Evolutionary conservation across 768 basidiomycete genomes (phyloP), one percentile per base, ranked within the genome.

Genomic region (Omphalotus guepiniiformis): DNA sequence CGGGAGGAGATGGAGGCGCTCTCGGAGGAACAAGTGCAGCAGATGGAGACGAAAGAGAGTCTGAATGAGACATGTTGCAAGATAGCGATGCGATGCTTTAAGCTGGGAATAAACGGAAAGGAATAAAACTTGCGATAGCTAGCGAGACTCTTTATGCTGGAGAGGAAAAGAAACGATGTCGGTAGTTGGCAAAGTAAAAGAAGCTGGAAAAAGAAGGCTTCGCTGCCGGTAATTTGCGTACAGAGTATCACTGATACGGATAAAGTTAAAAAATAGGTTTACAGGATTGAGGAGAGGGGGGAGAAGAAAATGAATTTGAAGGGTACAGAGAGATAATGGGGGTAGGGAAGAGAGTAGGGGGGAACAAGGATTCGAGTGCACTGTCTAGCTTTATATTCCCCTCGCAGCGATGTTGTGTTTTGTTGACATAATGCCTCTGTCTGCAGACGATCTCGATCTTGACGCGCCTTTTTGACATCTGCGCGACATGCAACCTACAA

Each of bases 1-100:
- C 30, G n/a, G 30, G 30, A 9, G 30, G 46, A 40, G 46, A 47
- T 22, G 46, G 46, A 47, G 46, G 38, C 46, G 46, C 46, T 9
- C 30, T 9, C 9, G n/a, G 9, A n/a, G n/a, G 9, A n/a, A n/a
- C 9, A 32, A n/a, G 30, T 32, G 30, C 9, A 32, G 30, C n/a
- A 32, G 30, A 32, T 9, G 30, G 9, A 9, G 30, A 32, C 9
- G 30, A 32, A 32, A 32, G 30, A 32, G 30, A 32, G 9, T 32
- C 9, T n/a, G 30, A n/a, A 32, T 32, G 30, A 28, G 46, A 47
- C 46, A 47, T 47, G 16, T 45, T 45, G 32, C 43, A 45, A 45
- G 36, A 47, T 47, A 47, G 46, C 36, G 46, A 47, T 47, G 46
- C 46, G 39, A n/a, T n/a, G n/a, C n/a, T n/a, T n/a, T n/a, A 47